These are phyloP conservation scores for Solanum chiquidenum DNA, from an alignment of 257 asterid genomes.

Conservation along the genomic window DNA sequence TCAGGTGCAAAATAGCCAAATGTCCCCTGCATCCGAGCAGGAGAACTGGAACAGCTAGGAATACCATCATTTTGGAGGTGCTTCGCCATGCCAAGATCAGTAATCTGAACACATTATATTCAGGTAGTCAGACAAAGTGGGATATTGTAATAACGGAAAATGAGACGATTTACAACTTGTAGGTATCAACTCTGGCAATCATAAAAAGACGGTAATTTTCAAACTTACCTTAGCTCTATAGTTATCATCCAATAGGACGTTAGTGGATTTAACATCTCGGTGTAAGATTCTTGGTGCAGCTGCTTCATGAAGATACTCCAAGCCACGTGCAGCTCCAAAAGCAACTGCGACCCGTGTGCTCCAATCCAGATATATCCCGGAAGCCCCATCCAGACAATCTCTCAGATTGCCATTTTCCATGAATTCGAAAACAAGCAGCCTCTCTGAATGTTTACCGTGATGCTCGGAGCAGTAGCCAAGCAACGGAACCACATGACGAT, in stretches of 20 bases:
- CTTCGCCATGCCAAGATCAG: constrained; percentile 98
- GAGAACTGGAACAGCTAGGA: constrained; percentile 69
- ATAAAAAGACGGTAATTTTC: background rate
- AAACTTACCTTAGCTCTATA: constrained; percentile 81
- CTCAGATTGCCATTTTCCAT: constrained; percentile 80
- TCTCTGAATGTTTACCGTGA: constrained; percentile 69
- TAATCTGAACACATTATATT: constrained; percentile 41
- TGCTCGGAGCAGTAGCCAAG: constrained; percentile 77
- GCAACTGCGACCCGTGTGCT: constrained; percentile 66
- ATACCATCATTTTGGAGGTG: constrained; percentile 65
- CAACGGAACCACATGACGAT: constrained; percentile 87
- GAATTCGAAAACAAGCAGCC: constrained; percentile 77
- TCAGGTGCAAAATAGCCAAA: constrained; percentile 99
- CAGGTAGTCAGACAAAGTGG: background rate
- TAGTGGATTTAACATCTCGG: constrained; percentile 92
- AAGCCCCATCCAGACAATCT: constrained; percentile 67
- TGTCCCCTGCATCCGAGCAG: constrained; percentile 94
- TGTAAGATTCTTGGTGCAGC: constrained; percentile 97
- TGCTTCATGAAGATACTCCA: constrained; percentile 96
- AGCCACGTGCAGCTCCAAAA: constrained; percentile 97
- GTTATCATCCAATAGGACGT: constrained; percentile 80
- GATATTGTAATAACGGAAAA: background rate
- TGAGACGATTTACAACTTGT: background rate
- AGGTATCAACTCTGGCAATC: background rate
- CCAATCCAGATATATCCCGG: constrained; percentile 63